Conservation (phyloP, 192 early-diverging fungal genomes). For the Dissophora ornata region DNA sequence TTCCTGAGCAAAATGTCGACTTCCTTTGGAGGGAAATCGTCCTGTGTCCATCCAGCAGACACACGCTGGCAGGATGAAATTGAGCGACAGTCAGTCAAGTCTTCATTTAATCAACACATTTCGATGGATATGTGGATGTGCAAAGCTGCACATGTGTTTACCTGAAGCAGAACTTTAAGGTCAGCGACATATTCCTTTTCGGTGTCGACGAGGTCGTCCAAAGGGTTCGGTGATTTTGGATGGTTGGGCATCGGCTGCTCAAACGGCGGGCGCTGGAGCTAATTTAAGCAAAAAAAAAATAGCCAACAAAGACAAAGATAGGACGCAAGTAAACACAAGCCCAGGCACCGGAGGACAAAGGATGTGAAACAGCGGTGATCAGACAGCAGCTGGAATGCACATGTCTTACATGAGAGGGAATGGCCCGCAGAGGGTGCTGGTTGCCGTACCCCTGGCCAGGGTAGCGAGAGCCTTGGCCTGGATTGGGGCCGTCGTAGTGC, state of each 20-base stretch:
- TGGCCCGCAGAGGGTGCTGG: conserved; percentile 19
- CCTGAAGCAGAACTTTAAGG: conserved; percentile 63
- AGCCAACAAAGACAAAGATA: neutral
- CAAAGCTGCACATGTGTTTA: no score
- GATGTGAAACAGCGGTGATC: no score
- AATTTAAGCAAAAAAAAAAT: neutral
- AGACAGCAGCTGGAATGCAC: no score
- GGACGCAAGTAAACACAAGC: no score
- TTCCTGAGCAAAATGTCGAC: conserved; percentile 60
- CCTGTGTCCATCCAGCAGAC: conserved; percentile 62
- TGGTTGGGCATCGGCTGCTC: conserved; percentile 44
- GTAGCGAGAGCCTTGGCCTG: neutral
- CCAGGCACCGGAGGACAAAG: no score
- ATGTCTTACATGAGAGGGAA: no score
- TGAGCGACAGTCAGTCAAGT: neutral
- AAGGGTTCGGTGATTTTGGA: conserved; percentile 54
- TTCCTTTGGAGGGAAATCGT: conserved; percentile 60
- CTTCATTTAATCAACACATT: no score
- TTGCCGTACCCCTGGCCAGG: conserved; percentile 14
- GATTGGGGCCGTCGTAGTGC: conserved; percentile 6
- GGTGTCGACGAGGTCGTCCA: conserved; percentile 65
- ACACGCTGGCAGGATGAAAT: conserved; percentile 54
- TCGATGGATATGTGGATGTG: no score
- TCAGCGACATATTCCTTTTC: conserved; percentile 65
- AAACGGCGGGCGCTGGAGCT: conserved; percentile 49